phyloP scores from a whole-genome alignment of 139 green algal species.

The Spirogloea muscicola region DNA sequence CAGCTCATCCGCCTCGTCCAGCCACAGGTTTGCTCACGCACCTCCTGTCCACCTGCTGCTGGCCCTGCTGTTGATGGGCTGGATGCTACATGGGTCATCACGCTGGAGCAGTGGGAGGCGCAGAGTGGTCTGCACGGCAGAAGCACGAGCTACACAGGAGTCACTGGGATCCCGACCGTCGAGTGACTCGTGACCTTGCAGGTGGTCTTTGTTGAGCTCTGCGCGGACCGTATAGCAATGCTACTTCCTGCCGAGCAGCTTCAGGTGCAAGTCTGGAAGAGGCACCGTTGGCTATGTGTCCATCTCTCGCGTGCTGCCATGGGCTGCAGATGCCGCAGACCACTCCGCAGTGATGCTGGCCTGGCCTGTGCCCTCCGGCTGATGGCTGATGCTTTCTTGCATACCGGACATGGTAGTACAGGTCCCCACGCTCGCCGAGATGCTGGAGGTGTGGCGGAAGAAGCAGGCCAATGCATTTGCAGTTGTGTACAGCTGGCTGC shows the following conservation, averaged over 20 bases:
- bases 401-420: background rate
- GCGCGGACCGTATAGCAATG: slow-evolving; percentile 18
- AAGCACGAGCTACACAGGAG: too few species aligned
- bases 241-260: slow-evolving; percentile 19
- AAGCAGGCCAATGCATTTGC: slow-evolving; percentile 30
- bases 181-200: background rate
- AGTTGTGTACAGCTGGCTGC: slow-evolving; percentile 15
- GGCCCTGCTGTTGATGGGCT: background rate
- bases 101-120: too few species aligned
- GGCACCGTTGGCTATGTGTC: too few species aligned
- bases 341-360: too few species aligned
- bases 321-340: too few species aligned
- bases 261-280: slow-evolving; percentile 4
- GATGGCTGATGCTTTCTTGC: background rate
- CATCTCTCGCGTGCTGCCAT: too few species aligned
- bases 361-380: too few species aligned
- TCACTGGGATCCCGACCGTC: too few species aligned
- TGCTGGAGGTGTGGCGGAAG: background rate
- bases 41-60: too few species aligned
- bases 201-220: slow-evolving; percentile 38
- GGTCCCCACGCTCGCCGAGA: slow-evolving; percentile 6
- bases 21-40: slow-evolving; percentile 11
- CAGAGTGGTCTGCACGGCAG: too few species aligned
- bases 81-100: too few species aligned
- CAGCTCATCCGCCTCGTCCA: slow-evolving; percentile 12